Percentiles rank a stretch among this genome's conserved stretches.
Evolutionary conservation across 495 filamentous ascomycete genomes (phyloP).

Genomic region (Penicillium argentinense): DNA sequence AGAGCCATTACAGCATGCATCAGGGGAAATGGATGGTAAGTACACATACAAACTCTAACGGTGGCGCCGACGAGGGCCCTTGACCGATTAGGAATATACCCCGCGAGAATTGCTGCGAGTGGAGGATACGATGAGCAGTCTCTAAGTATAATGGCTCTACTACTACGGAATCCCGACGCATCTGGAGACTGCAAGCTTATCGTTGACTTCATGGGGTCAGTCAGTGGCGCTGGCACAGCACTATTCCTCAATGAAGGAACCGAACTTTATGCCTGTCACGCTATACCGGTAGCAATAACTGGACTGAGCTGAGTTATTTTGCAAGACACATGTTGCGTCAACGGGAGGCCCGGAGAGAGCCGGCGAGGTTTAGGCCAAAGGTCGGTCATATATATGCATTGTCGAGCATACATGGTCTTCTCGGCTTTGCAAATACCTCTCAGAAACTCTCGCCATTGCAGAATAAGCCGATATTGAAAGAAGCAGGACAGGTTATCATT

Average conservation of each 20-base stretch:
- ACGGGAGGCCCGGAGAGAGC: too few species aligned
- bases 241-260: too few species aligned
- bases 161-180: not conserved
- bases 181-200: not conserved
- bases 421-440: too few species aligned
- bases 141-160: slow-evolving; percentile 11
- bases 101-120: too few species aligned
- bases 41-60: not conserved
- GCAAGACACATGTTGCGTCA: not conserved
- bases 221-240: too few species aligned
- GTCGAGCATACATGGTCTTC: too few species aligned
- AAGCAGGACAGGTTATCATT: too few species aligned
- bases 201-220: not conserved
- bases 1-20: not conserved
- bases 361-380: not conserved
- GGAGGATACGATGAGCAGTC: slow-evolving; percentile 9
- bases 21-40: not conserved
- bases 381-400: not conserved
- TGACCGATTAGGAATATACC: slow-evolving; percentile 7
- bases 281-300: too few species aligned
- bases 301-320: too few species aligned
- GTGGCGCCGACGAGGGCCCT: not conserved
- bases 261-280: too few species aligned
- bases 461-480: too few species aligned
- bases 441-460: too few species aligned